Base-by-base conservation (phyloP, 805 yeast species). In the Candida chilensis region DNA sequence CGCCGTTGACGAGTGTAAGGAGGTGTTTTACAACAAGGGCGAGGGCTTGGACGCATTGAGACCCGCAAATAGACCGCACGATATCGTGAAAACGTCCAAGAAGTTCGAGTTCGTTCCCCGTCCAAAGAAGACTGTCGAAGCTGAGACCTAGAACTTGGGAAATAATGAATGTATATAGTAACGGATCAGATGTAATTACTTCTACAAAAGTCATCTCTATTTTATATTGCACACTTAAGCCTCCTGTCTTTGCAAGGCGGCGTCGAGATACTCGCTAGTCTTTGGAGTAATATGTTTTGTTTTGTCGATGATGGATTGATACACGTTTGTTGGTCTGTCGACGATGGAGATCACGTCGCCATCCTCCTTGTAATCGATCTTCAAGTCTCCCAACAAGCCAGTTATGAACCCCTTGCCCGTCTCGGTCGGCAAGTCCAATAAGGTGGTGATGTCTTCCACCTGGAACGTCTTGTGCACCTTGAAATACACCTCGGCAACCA, bases 251-350 rank as follows among this genome's bases (percentile, higher is more conserved):
- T 53, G 58, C 28, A 50, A 35, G 30, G 70, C 64, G 33, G 64
- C 62, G 33, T 65, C 63, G 38, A 74, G 60, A 27, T 73, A 58
- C 51, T 75, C 80, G 47, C 64, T 67, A 13, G 79, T 68, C 44
- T 73, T 67, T 57, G 69, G 74, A 20, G 73, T 66, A 42, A 76
- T 55, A 4, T 75, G 75, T 60, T 76, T 77, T n/a, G 82, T 74
- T 50, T 69, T 73, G 43, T 77, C 83, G 38, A 71, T 69, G 24
- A 82, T 70, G 39, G 77, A 80, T 40, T 82, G 86, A 56, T 79
- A 67, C 24, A 74, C 72, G 42, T 74, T 61, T 30, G 64, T 64
- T 14, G 62, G 53, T 33, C 74, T 71, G 39, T 72, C 74, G 47
- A 67, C 67, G 50, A 68, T 67, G 35, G 77, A 57, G 17, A 71